Base-by-base conservation (phyloP, 192 early-diverging fungal species). In the Podochytrium sp. region DNA sequence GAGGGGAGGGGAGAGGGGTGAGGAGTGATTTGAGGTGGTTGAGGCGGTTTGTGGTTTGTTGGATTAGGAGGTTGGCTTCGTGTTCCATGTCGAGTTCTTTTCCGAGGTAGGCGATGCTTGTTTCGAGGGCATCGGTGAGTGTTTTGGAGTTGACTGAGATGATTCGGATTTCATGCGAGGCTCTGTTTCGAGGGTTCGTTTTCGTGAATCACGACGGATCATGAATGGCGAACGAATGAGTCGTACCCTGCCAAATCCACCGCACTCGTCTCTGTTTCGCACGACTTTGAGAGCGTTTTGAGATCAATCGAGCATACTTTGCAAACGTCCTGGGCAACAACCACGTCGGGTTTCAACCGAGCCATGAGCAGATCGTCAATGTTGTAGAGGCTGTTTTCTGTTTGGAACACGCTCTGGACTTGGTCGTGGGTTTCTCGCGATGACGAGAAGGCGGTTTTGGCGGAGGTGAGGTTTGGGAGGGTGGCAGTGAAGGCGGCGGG, bases 231-330 rank as follows among this genome's bases (percentile, higher is more conserved):
- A 20, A 7, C 14, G 74, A 74, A 0, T 55, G 23, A 20, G 52
- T 55, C 23, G 52, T 20, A 0, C 16, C 52, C 23, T 10, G 5
- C 7, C 25, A 6, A 7, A 63, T 68, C 73, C 2, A 5, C 49
- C 23, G 34, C 30, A 2, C 65, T 77, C 32, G 74, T 59, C 33
- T 77, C 52, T 6, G 5, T 10, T 6, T 29, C 25, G 23, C 52
- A 55, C 10, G 52, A 10, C 52, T 27, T 62, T 18, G 70, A 60
- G 16, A 81, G 73, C 23, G 78, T 79, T 58, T 70, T 69, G 27
- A 81, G 47, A 51, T 81, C 80, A n/a, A 81, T 52, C 2, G 80
- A 74, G 56, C 80, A 81, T 42, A 81, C 80, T 32, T 78, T 70
- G 50, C 80, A 81, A 30, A 75, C 62, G 30, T 75, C 68, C 33